These are phyloP conservation scores for Gynandropsis gynandra DNA, from an alignment of 345 rosid genomes.

Conservation along the genomic window DNA sequence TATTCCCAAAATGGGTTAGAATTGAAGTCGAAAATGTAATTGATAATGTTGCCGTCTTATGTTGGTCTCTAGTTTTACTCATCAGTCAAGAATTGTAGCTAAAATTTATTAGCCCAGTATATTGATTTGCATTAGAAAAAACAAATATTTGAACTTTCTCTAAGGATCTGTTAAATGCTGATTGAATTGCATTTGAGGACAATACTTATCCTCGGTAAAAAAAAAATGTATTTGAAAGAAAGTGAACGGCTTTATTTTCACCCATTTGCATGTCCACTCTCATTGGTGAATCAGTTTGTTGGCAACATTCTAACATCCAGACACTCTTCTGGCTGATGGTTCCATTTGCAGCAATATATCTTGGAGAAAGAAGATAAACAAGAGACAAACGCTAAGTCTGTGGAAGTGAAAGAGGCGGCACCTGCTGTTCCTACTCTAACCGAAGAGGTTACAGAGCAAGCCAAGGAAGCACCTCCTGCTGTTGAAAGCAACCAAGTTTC, in stretches of 20 bases:
- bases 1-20: too few relatives aligned
- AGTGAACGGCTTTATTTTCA: background rate
- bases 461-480: conserved; percentile 36
- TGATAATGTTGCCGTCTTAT: too few relatives aligned
- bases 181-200: too few relatives aligned
- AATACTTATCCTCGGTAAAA: too few relatives aligned
- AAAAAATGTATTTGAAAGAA: background rate
- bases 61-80: too few relatives aligned
- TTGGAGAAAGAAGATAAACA: conserved; percentile 59
- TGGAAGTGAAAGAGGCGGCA: conserved; percentile 44
- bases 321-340: conserved; percentile 3
- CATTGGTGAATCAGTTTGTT: background rate
- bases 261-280: background rate
- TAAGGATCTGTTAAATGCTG: too few relatives aligned
- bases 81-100: too few relatives aligned
- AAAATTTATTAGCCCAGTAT: background rate
- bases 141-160: too few relatives aligned
- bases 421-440: conserved; percentile 35
- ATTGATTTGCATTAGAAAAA: background rate
- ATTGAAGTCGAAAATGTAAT: too few relatives aligned
- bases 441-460: conserved; percentile 40
- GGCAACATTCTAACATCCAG: background rate
- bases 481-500: conserved; percentile 26
- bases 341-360: conserved; percentile 52
- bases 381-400: conserved; percentile 36